Evolutionary conservation across 495 filamentous ascomycete species (phyloP).

Genomic region (Penicillium malachiteum): DNA sequence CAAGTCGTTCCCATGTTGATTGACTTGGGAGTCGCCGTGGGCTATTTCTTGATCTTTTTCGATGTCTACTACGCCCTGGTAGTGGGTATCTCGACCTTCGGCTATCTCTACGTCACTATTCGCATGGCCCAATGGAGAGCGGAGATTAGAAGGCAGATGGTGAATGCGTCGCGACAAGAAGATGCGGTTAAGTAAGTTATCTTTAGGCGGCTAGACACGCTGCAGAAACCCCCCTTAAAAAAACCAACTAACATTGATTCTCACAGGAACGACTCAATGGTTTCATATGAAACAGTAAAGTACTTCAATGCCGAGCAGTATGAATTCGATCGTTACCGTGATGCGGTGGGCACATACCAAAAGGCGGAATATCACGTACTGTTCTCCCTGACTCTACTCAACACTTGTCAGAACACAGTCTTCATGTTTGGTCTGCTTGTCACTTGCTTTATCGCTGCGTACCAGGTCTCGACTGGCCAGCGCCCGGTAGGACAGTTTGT

Average conservation of each 20-base stretch:
- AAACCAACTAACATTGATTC: conserved; percentile 3
- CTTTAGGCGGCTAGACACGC: too few relatives aligned
- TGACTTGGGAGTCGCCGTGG: conserved; percentile 83
- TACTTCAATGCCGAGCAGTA: conserved; percentile 97
- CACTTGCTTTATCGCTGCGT: conserved; percentile 82
- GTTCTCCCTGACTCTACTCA: conserved; percentile 87
- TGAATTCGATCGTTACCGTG: conserved; percentile 83
- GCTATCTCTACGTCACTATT: conserved; percentile 92
- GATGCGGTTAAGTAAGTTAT: conserved; percentile 77
- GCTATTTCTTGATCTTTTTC: conserved; percentile 76
- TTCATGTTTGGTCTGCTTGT: conserved; percentile 88
- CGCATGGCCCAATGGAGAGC: conserved; percentile 93
- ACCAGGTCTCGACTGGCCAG: conserved; percentile 74
- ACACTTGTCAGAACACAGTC: conserved; percentile 87
- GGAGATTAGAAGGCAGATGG: conserved; percentile 87
- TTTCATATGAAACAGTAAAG: conserved; percentile 97
- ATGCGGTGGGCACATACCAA: conserved; percentile 80
- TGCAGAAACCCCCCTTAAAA: not conserved
- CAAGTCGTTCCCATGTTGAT: conserved; percentile 92
- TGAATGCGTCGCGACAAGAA: conserved; percentile 88
- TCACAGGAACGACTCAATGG: conserved; percentile 85
- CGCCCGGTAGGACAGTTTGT: conserved; percentile 78
- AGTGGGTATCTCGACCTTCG: conserved; percentile 88
- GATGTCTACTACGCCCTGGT: conserved; percentile 93
- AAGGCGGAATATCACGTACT: conserved; percentile 83